phyloP scores from a whole-genome alignment of 2,329 filamentous ascomycete genomes.

The Penicillium palitans region DNA sequence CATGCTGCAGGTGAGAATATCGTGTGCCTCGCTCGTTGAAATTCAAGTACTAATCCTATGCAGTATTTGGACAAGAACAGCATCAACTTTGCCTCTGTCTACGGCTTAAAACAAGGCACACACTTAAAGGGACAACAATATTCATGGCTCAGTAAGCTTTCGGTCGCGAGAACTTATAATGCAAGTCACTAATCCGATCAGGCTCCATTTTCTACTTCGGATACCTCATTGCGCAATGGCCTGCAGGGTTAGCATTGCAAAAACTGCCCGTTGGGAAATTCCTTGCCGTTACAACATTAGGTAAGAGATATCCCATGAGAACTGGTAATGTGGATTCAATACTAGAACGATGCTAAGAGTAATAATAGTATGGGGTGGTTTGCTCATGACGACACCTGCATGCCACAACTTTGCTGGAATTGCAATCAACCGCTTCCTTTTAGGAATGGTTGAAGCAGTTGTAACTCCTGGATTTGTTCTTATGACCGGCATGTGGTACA shows the following conservation, averaged over 20 bases:
- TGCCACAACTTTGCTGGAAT: constrained; percentile 48
- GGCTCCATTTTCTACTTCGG: constrained; percentile 54
- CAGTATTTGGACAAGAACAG: constrained; percentile 58
- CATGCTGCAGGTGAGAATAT: constrained; percentile 54
- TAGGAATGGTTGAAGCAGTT: constrained; percentile 51
- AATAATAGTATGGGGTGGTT: constrained; percentile 41
- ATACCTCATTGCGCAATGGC: constrained; percentile 50
- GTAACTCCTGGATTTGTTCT: constrained; percentile 54
- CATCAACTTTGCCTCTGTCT: constrained; percentile 40
- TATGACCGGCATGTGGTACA: constrained; percentile 55
- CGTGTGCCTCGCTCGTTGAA: not conserved
- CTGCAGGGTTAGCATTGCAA: constrained; percentile 47
- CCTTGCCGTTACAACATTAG: constrained; percentile 42
- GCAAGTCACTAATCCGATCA: constrained; percentile 5
- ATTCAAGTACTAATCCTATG: not conserved
- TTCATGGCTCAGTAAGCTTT: constrained; percentile 28
- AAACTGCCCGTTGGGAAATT: constrained; percentile 50
- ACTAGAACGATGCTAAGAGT: not conserved
- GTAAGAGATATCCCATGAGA: constrained; percentile 5
- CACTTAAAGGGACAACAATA: constrained; percentile 28
- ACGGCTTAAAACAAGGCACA: constrained; percentile 33
- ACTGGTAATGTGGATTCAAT: not conserved
- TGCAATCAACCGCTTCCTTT: constrained; percentile 47
- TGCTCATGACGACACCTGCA: constrained; percentile 49
- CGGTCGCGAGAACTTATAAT: fast-evolving